These are phyloP conservation scores for Pezicula neosporulosa DNA, from an alignment of 2,329 filamentous ascomycete species.

Conservation along the genomic window DNA sequence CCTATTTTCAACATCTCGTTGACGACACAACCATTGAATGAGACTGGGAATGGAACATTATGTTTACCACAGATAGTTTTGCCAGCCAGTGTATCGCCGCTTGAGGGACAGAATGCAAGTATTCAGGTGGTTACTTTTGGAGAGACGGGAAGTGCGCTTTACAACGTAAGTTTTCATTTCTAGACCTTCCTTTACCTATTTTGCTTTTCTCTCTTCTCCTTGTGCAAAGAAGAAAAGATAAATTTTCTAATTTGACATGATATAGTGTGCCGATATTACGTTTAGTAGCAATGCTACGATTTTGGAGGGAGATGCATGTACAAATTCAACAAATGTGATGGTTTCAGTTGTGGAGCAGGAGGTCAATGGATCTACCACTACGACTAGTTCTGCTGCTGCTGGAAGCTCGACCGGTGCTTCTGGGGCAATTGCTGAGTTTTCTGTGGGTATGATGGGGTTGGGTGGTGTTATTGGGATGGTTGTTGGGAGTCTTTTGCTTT, in stretches of 20 bases:
- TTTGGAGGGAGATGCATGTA: slow-evolving; percentile 47
- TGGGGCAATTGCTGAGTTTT: background rate
- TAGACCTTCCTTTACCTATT: no score
- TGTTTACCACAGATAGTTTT: slow-evolving; percentile 60
- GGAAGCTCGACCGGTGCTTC: slow-evolving; percentile 1
- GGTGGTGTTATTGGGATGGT: slow-evolving; percentile 4
- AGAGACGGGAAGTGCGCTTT: slow-evolving; percentile 56
- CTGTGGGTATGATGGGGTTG: background rate
- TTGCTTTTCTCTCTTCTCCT: background rate
- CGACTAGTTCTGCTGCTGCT: background rate
- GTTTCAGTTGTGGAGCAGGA: slow-evolving; percentile 30
- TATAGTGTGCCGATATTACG: slow-evolving; percentile 69
- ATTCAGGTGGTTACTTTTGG: slow-evolving; percentile 68
- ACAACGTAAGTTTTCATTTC: slow-evolving; percentile 48
- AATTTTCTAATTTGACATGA: slow-evolving; percentile 9
- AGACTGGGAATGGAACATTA: slow-evolving; percentile 58
- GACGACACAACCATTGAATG: slow-evolving; percentile 55
- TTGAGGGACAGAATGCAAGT: slow-evolving; percentile 60
- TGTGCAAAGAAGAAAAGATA: background rate
- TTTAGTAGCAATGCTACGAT: slow-evolving; percentile 51
- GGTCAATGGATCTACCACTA: slow-evolving; percentile 1
- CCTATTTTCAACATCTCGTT: slow-evolving; percentile 69
- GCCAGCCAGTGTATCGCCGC: slow-evolving; percentile 45
- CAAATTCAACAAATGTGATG: slow-evolving; percentile 53
- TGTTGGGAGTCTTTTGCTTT: background rate